Percentiles rank a stretch among this genome's conserved stretches.
These are phyloP conservation scores for Phytophthora tentaculata DNA, from an alignment of 352 stramenopile genomes.

Conservation along the genomic window DNA sequence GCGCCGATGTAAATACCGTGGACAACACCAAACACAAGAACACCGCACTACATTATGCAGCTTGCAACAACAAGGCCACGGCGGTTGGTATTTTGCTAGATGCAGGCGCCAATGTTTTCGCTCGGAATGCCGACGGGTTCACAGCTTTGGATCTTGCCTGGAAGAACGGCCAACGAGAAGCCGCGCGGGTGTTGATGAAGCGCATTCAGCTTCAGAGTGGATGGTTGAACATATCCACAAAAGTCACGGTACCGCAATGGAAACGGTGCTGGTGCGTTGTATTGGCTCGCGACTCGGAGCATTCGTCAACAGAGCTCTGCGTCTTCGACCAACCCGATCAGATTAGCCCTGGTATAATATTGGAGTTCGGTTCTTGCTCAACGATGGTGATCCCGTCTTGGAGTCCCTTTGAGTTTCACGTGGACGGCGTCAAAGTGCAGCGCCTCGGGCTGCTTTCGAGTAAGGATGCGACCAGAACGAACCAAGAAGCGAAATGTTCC, in stretches of 20 bases:
- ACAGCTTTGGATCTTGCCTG: conserved; percentile 62
- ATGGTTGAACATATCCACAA: conserved; percentile 48
- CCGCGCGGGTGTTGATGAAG: conserved; percentile 30
- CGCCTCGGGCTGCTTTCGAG: not conserved
- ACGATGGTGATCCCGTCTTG: conserved; percentile 12
- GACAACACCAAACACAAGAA: conserved; percentile 39
- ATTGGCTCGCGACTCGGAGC: conserved; percentile 43
- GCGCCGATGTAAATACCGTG: conserved; percentile 47
- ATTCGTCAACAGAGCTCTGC: conserved; percentile 46
- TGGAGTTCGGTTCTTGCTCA: conserved; percentile 10
- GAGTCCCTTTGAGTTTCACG: conserved; percentile 24
- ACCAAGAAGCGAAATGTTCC: not conserved
- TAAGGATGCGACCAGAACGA: not conserved
- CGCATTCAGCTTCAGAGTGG: conserved; percentile 48
- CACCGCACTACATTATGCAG: conserved; percentile 69
- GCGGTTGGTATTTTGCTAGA: conserved; percentile 55
- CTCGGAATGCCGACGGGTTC: conserved; percentile 49
- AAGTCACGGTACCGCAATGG: conserved; percentile 42
- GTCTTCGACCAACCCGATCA: conserved; percentile 41
- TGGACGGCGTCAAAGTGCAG: conserved; percentile 19
- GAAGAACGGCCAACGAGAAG: conserved; percentile 16
- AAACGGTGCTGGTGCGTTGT: conserved; percentile 55
- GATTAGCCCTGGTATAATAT: conserved; percentile 13
- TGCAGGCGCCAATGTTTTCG: conserved; percentile 50
- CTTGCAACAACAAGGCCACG: conserved; percentile 48